Base-by-base conservation (phyloP, 2,329 filamentous ascomycete species). In the Microcera coccophila region DNA sequence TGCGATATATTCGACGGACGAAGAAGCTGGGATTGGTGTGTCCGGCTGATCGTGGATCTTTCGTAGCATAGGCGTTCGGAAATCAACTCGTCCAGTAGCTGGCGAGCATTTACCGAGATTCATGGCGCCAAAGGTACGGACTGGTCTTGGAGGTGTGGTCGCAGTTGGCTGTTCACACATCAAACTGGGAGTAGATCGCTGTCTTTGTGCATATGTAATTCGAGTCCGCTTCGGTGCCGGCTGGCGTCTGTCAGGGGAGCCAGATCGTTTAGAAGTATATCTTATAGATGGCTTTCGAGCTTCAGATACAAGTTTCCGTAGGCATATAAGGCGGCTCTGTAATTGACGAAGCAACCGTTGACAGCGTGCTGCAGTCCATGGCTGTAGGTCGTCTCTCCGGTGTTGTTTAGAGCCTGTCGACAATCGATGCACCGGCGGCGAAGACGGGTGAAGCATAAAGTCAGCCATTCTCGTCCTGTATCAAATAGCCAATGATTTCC, bases 291-390 rank as follows among this genome's bases (percentile, higher is more conserved):
- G 39, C 10, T 43, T 40, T 12, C 36, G 44, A 16, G 55, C 48
- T 34, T 62, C 48, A 38, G 54, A 29, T 39, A 56, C 53, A 9
- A 69, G 57, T 33, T 63, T 67, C 26, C 66, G 64, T 5, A 75
- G 54, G 2, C 62, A 55, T n/a, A 60, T 52, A 18, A 76, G 50
- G 9, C 72, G 67, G 7, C 68, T 64, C 21, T 73, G 64, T 1
- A 76, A 55, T 24, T 73, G 73, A 3, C 72, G 70, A 15, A 76
- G 62, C 5, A 75, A 54, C 3, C 71, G 64, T 36, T 71, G 67
- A 34, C 73, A 76, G 42, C 71, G 61, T 38, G 69, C 65, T 4
- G 73, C 69, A 4, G 71, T 75, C 73, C 73, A 76, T 11, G 61
- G 61, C 34, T 65, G 64, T 11, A 44, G n/a, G 22, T 54, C 46